Percentiles rank a stretch among this genome's conserved stretches.
These are phyloP conservation scores for Melianthus villosus DNA, from an alignment of 441 rosid species.

Conservation along the genomic window DNA sequence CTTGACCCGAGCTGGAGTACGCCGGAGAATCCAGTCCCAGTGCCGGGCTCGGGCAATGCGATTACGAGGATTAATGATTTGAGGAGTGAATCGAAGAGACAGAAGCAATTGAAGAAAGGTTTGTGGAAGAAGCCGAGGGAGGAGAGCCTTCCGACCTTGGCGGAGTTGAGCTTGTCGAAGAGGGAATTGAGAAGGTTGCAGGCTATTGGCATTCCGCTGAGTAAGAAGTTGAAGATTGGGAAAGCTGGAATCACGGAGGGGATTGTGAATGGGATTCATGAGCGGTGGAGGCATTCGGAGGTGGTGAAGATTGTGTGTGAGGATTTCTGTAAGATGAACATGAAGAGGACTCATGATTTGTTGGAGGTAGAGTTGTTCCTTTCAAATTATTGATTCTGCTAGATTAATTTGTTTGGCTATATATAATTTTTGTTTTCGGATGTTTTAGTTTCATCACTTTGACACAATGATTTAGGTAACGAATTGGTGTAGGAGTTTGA, in stretches of 20 bases:
- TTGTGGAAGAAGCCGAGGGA: slow-evolving; percentile 20
- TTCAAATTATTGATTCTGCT: not conserved
- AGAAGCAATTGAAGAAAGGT: slow-evolving; percentile 18
- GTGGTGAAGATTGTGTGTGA: slow-evolving; percentile 78
- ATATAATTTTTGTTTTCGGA: too few species aligned
- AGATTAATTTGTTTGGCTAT: too few species aligned
- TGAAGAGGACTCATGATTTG: slow-evolving; percentile 90
- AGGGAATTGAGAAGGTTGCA: slow-evolving; percentile 55
- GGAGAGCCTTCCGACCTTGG: slow-evolving; percentile 54
- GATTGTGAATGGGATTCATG: slow-evolving; percentile 88
- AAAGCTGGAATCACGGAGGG: slow-evolving; percentile 94
- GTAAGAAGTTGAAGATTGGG: slow-evolving; percentile 64
- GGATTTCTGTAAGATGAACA: slow-evolving; percentile 65
- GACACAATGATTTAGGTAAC: too few species aligned
- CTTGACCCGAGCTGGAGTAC: slow-evolving; percentile 95
- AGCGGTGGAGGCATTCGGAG: slow-evolving; percentile 79
- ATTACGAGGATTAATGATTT: slow-evolving; percentile 43
- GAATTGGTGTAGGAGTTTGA: too few species aligned
- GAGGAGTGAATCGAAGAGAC: slow-evolving; percentile 16
- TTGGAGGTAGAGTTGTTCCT: slow-evolving; percentile 48
- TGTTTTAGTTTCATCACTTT: too few species aligned
- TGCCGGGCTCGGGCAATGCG: slow-evolving; percentile 56
- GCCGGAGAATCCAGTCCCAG: slow-evolving; percentile 71
- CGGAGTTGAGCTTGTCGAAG: slow-evolving; percentile 46
- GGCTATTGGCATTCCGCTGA: slow-evolving; percentile 46